Evolutionary conservation across 2,329 filamentous ascomycete genomes (phyloP), one percentile per base, ranked within the genome.

Genomic region (Ambrosiella beaveri): DNA sequence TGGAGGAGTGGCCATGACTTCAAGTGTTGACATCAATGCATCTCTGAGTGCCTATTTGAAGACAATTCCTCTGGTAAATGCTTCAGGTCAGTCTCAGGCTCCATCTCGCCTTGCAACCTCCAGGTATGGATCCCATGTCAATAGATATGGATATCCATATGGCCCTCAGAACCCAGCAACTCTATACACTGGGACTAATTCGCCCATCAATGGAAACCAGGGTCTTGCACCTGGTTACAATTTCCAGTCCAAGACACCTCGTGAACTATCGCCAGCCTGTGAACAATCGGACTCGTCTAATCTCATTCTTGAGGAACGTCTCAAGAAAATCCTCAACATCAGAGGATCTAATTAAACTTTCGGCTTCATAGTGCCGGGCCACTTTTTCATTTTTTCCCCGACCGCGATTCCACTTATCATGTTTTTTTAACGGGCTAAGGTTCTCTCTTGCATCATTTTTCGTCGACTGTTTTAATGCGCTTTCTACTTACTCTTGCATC

Each of bases 1-100:
- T 37, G 69, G 71, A 58, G 65, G 68, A 17, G 65, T 69, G 4
- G 77, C 81, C 62, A 76, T 76, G 53, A 65, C 82, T 27, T 8
- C n/a, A n/a, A 47, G 19, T 12, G 13, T 8, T 19, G 52, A 54
- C 27, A 12, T 54, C 1, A 54, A 40, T 54, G 52, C 52, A 15
- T 54, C 52, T 15, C 39, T 54, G 1, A 27, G 27, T 65, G 74
- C 72, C 51, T 81, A 77, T 63, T 66, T 81, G 0, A 80, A 27
- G 27, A 80, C 54, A 71, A 73, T 44, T 19, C 60, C 35, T 56
- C 56, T 7, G 56, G 53, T 12, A 56, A 50, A 2, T 47, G 40
- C 38, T 15, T 44, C 45, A 19, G 41, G 37, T 40, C 57, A 15
- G 35, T 15, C 35, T 53, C 9, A n/a, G 3, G 13, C 35, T 35